These are phyloP conservation scores for Pyrenochaeta sp. DNA, from an alignment of 2,329 filamentous ascomycete genomes.

Conservation along the genomic window DNA sequence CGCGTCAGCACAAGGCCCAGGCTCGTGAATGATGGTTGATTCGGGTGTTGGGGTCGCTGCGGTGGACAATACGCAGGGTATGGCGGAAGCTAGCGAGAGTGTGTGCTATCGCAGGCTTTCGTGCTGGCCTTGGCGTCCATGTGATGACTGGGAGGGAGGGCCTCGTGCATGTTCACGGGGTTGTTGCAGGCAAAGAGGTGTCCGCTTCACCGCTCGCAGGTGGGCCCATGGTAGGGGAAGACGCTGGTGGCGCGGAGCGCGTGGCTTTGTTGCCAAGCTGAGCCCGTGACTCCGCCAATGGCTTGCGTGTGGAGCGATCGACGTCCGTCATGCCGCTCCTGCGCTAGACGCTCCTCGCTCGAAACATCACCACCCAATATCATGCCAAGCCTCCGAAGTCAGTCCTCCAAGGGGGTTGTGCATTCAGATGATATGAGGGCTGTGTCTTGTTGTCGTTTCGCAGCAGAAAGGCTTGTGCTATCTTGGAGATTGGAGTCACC, in stretches of 20 bases:
- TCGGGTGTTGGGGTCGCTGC: background rate
- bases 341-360: conserved; percentile 11
- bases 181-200: background rate
- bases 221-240: conserved; percentile 6
- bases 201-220: conserved; percentile 1
- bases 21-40: background rate
- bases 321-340: background rate
- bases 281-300: conserved; percentile 11
- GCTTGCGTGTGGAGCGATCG: background rate
- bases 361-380: conserved; percentile 1
- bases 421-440: background rate
- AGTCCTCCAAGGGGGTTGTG: background rate
- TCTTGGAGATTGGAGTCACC: background rate
- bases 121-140: conserved; percentile 1
- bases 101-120: background rate
- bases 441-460: background rate
- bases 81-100: background rate
- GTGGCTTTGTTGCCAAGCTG: conserved; percentile 15
- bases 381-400: background rate
- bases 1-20: conserved; percentile 1
- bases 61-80: background rate
- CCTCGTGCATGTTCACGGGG: conserved; percentile 1
- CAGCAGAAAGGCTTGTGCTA: background rate
- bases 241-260: conserved; percentile 18
- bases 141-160: background rate